These are phyloP conservation scores for Fusarium chaquense DNA, from an alignment of 2,329 filamentous ascomycete genomes.

Conservation along the genomic window DNA sequence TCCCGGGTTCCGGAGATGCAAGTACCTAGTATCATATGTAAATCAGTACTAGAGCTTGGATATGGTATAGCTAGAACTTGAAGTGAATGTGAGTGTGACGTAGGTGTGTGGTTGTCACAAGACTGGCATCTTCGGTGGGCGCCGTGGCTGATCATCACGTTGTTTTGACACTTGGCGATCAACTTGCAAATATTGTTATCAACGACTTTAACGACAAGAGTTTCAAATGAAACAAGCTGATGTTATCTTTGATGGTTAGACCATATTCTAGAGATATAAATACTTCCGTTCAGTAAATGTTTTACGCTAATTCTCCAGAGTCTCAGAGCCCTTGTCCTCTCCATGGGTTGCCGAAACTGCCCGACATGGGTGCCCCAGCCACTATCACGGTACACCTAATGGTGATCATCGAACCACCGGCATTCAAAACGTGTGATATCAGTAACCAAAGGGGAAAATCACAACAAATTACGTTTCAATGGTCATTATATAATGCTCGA, in stretches of 20 bases:
- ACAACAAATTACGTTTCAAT: background rate
- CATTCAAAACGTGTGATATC: conserved; percentile 38
- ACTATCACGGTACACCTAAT: conserved; percentile 28
- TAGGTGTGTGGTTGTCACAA: conserved; percentile 24
- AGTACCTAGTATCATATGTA: background rate
- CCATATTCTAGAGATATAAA: background rate
- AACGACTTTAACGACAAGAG: background rate
- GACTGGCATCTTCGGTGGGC: conserved; percentile 18
- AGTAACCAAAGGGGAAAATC: conserved; percentile 1
- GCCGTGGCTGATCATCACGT: conserved; percentile 29
- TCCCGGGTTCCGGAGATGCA: conserved; percentile 29
- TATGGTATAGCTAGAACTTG: background rate
- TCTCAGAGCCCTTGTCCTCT: background rate
- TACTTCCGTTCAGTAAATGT: background rate
- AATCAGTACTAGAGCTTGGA: conserved; percentile 3
- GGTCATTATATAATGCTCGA: conserved; percentile 33
- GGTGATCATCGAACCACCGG: conserved; percentile 43
- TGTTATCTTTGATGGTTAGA: background rate
- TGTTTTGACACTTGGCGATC: conserved; percentile 10
- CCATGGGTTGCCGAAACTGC: conserved; percentile 31
- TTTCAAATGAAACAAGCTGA: background rate
- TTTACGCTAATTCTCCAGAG: conserved; percentile 14
- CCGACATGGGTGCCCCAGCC: conserved; percentile 33
- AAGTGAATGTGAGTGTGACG: conserved; percentile 15
- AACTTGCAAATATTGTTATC: background rate